Conservation (phyloP, 495 filamentous ascomycete genomes). For the Aspergillus diversus region DNA sequence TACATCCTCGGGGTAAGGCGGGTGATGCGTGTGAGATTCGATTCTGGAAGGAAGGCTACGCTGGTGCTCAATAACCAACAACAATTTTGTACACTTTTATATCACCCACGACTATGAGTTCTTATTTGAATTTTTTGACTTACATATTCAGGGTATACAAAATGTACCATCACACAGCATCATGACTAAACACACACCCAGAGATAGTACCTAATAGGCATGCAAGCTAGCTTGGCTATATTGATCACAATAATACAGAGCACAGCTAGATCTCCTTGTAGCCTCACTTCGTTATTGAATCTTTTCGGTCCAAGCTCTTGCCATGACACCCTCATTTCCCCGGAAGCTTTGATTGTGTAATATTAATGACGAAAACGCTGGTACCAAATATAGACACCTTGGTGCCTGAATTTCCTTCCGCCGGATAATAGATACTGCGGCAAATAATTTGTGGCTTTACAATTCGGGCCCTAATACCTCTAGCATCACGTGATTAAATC, state of each 20-base stretch:
- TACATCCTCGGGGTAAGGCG: slow-evolving; percentile 41
- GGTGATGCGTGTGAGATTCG: slow-evolving; percentile 15
- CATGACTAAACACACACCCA: too few species aligned
- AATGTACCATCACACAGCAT: too few species aligned
- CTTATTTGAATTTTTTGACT: too few species aligned
- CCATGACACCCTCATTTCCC: slow-evolving; percentile 4
- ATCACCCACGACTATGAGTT: too few species aligned
- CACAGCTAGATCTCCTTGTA: background rate
- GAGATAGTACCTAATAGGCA: too few species aligned
- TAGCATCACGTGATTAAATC: slow-evolving; percentile 27
- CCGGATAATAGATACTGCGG: slow-evolving; percentile 23
- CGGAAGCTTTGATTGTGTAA: slow-evolving; percentile 26
- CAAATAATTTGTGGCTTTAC: slow-evolving; percentile 6
- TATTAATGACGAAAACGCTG: slow-evolving; percentile 23
- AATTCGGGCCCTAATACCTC: slow-evolving; percentile 15
- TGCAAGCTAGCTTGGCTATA: too few species aligned
- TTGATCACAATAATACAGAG: too few species aligned
- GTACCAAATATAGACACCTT: slow-evolving; percentile 18
- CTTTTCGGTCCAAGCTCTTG: slow-evolving; percentile 1
- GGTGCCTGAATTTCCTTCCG: slow-evolving; percentile 21
- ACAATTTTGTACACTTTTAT: too few species aligned
- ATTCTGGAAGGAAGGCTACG: background rate
- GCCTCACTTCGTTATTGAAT: slow-evolving; percentile 1
- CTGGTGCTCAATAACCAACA: too few species aligned
- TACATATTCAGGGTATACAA: too few species aligned